These are phyloP conservation scores for Maudiozyma turicensis DNA, from an alignment of 805 yeast species.

Conservation along the genomic window DNA sequence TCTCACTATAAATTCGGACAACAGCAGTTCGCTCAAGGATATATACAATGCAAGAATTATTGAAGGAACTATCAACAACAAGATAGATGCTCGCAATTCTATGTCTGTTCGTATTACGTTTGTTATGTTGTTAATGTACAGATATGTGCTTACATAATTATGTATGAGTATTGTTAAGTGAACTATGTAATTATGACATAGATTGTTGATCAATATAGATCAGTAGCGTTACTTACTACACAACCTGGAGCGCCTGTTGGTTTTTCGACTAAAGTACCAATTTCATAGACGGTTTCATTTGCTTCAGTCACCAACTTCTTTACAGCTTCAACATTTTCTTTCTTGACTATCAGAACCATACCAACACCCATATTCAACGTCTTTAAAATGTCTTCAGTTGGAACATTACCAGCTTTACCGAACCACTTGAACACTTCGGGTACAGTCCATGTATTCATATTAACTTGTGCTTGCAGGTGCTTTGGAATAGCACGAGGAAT, in stretches of 20 bases:
- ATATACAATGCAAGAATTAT: too few relatives aligned
- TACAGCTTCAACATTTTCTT: constrained; percentile 52
- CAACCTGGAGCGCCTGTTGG: constrained; percentile 48
- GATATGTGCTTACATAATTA: too few relatives aligned
- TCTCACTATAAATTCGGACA: too few relatives aligned
- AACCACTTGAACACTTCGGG: constrained; percentile 92
- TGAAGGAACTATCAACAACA: too few relatives aligned
- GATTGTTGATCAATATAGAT: constrained; percentile 17
- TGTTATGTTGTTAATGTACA: too few relatives aligned
- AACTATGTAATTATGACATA: too few relatives aligned
- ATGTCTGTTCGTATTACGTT: too few relatives aligned
- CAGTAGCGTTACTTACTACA: constrained; percentile 38
- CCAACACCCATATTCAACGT: constrained; percentile 96
- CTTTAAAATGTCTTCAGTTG: constrained; percentile 71
- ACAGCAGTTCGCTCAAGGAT: too few relatives aligned
- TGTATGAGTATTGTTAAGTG: too few relatives aligned
- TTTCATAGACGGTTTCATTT: constrained; percentile 66
- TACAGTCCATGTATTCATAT: constrained; percentile 70
- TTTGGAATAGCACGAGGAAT: constrained; percentile 90
- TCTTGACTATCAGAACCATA: constrained; percentile 80
- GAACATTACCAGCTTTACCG: constrained; percentile 84
- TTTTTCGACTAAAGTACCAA: constrained; percentile 50
- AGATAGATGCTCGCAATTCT: too few relatives aligned
- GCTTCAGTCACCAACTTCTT: constrained; percentile 44
- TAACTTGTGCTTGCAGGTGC: constrained; percentile 68